Evolutionary conservation across 192 early-diverging fungal species (phyloP).

Genomic region (Physocladia obscura): DNA sequence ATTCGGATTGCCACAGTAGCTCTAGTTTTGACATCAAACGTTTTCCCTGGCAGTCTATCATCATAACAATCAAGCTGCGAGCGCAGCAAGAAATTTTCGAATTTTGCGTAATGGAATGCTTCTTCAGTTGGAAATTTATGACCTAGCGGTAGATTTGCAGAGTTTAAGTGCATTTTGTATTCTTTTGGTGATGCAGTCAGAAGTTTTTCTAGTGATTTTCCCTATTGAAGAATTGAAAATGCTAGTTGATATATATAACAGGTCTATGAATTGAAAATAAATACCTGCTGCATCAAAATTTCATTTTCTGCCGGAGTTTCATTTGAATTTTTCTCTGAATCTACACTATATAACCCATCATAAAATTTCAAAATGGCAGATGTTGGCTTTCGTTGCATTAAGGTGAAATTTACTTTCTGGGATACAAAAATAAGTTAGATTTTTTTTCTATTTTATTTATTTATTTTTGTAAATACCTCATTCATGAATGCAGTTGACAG

Average conservation of each 20-base stretch:
- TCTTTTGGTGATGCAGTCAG: constrained; percentile 67
- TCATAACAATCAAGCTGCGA: constrained; percentile 88
- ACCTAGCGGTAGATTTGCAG: constrained; percentile 2
- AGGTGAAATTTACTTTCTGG: constrained; percentile 61
- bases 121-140: constrained; percentile 48
- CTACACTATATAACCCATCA: constrained; percentile 76
- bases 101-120: constrained; percentile 68
- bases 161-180: constrained; percentile 44
- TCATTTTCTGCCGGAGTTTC: constrained; percentile 55
- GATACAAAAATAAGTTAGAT: not conserved
- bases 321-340: constrained; percentile 75
- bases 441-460: not conserved
- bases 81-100: constrained; percentile 76
- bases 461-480: constrained; percentile 52
- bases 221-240: constrained; percentile 54
- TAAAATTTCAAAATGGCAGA: constrained; percentile 70
- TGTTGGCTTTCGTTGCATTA: constrained; percentile 63
- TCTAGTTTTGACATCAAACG: constrained; percentile 92
- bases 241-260: no score
- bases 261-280: not conserved
- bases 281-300: constrained; percentile 73
- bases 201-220: constrained; percentile 86
- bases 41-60: constrained; percentile 67
- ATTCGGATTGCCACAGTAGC: constrained; percentile 80
- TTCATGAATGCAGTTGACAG: constrained; percentile 66